A percentile compares a stretch with the other conserved stretches of the same genome.
These are phyloP conservation scores for Artomyces pyxidatus DNA, from an alignment of 768 basidiomycete species.

Conservation along the genomic window DNA sequence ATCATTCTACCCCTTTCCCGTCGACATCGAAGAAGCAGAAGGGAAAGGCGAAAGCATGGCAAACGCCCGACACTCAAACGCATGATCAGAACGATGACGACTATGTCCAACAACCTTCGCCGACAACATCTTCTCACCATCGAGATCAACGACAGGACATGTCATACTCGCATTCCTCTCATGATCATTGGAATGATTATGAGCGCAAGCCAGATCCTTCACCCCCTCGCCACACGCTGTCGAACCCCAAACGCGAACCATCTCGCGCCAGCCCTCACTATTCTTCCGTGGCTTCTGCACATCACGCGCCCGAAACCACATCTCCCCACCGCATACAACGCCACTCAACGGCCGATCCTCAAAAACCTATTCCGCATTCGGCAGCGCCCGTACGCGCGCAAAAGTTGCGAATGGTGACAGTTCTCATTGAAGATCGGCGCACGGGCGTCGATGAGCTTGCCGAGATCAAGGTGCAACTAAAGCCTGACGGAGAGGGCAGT, in stretches of 20 bases:
- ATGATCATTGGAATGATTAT: too few species aligned
- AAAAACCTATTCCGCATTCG: neutral
- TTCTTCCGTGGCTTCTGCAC: neutral
- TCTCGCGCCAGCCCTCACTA: neutral
- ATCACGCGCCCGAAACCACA: neutral
- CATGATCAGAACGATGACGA: too few species aligned
- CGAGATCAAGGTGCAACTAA: constrained; percentile 58
- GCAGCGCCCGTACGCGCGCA: neutral
- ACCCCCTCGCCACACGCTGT: neutral
- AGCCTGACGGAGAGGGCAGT: constrained; percentile 38
- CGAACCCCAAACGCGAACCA: neutral
- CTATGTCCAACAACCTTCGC: too few species aligned
- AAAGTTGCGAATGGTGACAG: constrained; percentile 46
- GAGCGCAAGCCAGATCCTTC: neutral
- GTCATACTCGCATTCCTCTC: too few species aligned
- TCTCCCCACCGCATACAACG: neutral
- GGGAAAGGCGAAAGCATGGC: too few species aligned
- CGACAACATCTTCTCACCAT: too few species aligned
- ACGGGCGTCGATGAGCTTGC: constrained; percentile 49
- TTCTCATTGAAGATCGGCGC: constrained; percentile 59
- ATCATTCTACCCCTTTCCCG: too few species aligned
- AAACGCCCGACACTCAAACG: too few species aligned
- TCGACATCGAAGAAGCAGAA: too few species aligned
- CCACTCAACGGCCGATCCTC: neutral
- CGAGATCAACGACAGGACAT: too few species aligned